Percentiles rank a stretch among this genome's conserved stretches.
These are phyloP conservation scores for Sedum album DNA, from an alignment of 164 flowering plant species.

Conservation along the genomic window DNA sequence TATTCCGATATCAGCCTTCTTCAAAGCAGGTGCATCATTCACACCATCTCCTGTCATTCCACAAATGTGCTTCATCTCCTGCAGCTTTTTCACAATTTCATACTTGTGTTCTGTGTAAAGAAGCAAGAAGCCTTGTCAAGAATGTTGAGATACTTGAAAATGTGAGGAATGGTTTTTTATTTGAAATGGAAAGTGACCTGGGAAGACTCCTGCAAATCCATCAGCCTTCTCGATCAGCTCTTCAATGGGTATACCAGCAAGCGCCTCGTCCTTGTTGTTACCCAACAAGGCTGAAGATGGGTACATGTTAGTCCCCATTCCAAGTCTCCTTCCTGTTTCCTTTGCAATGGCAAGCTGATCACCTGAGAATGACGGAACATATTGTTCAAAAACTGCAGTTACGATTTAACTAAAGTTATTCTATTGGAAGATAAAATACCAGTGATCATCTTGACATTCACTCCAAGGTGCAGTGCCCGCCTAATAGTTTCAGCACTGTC, in stretches of 20 bases:
- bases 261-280: background rate
- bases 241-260: background rate
- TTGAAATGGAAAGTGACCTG: background rate
- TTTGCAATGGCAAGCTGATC: conserved; percentile 6
- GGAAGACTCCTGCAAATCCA: conserved; percentile 2
- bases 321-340: conserved; percentile 5
- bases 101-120: background rate
- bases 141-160: background rate
- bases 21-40: conserved; percentile 5
- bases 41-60: conserved; percentile 8
- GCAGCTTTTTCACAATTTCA: conserved; percentile 1
- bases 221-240: conserved; percentile 6
- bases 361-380: background rate
- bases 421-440: background rate
- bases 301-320: conserved; percentile 5
- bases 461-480: conserved; percentile 7
- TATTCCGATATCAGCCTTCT: conserved; percentile 4
- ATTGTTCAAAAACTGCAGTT: background rate
- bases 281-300: conserved; percentile 6
- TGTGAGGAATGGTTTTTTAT: background rate
- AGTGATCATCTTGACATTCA: conserved; percentile 11
- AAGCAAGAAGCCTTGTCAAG: background rate
- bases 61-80: conserved; percentile 6
- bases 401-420: background rate
- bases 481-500: conserved; percentile 10